Evolutionary conservation across 129 eudicot species (phyloP).

Genomic region (Dittrichia graveolens): DNA sequence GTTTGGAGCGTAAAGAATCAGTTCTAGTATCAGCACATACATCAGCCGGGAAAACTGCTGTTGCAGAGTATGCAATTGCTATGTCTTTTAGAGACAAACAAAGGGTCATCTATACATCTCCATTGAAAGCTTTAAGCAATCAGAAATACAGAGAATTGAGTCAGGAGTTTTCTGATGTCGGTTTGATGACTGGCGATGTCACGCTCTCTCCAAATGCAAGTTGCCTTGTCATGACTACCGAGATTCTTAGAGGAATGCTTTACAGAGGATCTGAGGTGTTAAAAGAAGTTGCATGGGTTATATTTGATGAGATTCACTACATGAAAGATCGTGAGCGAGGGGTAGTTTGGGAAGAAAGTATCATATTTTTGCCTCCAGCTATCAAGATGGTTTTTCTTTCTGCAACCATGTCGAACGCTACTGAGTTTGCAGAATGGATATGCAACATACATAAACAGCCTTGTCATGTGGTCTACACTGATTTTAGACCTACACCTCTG

Average conservation of each 20-base stretch:
- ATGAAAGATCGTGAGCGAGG: slow-evolving; percentile 99
- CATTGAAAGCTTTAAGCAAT: slow-evolving; percentile 90
- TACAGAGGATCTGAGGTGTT: slow-evolving; percentile 94
- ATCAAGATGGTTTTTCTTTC: slow-evolving; percentile 97
- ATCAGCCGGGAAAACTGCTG: slow-evolving; percentile 98
- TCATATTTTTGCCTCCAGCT: slow-evolving; percentile 87
- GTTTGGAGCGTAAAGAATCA: slow-evolving; percentile 90
- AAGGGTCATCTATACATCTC: slow-evolving; percentile 94
- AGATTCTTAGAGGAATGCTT: slow-evolving; percentile 94
- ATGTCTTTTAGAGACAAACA: slow-evolving; percentile 94
- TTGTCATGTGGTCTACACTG: slow-evolving; percentile 96
- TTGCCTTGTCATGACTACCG: slow-evolving; percentile 96
- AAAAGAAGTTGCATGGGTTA: slow-evolving; percentile 99
- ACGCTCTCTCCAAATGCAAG: slow-evolving; percentile 89
- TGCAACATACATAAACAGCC: slow-evolving; percentile 96
- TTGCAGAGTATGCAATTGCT: slow-evolving; percentile 97
- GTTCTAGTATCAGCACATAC: slow-evolving; percentile 96
- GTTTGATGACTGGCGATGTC: slow-evolving; percentile 98
- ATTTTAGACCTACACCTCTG: slow-evolving; percentile 92
- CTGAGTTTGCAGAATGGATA: slow-evolving; percentile 99
- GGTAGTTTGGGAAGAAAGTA: slow-evolving; percentile 99
- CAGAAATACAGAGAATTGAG: slow-evolving; percentile 93
- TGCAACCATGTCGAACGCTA: slow-evolving; percentile 98
- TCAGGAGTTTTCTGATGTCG: slow-evolving; percentile 94
- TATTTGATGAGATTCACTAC: slow-evolving; percentile 95